phyloP scores from a whole-genome alignment of 78 protist species.

The Dictyostelium brefeldianum region DNA sequence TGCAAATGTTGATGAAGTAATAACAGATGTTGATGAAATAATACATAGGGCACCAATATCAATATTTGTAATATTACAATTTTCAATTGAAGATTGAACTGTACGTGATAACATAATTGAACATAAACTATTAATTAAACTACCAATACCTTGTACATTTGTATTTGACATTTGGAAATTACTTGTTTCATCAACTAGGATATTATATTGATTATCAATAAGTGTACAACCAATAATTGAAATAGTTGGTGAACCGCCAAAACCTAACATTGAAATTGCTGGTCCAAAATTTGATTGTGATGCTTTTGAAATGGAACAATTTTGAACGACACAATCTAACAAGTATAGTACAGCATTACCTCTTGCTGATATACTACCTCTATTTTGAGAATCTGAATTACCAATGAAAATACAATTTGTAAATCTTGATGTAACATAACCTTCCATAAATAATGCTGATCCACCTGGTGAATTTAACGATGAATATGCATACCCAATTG shows the following conservation, averaged over 20 bases:
- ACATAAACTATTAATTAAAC: not conserved
- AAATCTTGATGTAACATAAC: not conserved
- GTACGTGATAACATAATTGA: conserved; percentile 27
- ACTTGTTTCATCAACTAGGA: conserved; percentile 25
- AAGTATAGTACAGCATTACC: conserved; percentile 11
- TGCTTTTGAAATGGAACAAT: not conserved
- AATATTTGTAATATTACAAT: not conserved
- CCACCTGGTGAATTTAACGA: conserved; percentile 33
- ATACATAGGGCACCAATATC: conserved; percentile 43
- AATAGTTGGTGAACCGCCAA: conserved; percentile 5
- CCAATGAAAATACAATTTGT: conserved; percentile 21
- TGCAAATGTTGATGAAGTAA: not conserved
- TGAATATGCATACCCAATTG: conserved; percentile 20
- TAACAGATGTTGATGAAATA: not conserved
- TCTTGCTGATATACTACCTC: conserved; percentile 23
- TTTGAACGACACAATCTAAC: not conserved
- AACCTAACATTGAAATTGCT: not conserved
- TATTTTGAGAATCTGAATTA: conserved; percentile 11
- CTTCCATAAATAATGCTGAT: conserved; percentile 28
- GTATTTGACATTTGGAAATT: not conserved
- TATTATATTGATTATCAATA: not conserved
- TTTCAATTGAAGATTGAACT: not conserved
- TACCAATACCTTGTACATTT: not conserved
- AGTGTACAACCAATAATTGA: not conserved
- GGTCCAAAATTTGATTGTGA: not conserved